These are phyloP conservation scores for Oryza brachyantha DNA, from an alignment of 176 grass and related monocot species.

Conservation along the genomic window DNA sequence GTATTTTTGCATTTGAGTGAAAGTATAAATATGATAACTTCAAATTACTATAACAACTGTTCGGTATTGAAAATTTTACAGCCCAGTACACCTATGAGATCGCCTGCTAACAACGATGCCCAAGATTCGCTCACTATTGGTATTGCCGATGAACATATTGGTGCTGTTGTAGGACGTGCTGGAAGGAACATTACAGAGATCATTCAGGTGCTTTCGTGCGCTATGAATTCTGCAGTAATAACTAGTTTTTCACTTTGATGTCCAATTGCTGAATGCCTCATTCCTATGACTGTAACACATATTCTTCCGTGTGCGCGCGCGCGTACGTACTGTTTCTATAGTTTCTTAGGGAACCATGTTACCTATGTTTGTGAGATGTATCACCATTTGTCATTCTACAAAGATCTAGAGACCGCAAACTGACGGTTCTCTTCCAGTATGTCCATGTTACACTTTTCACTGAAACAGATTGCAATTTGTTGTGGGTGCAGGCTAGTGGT, in stretches of 20 bases:
- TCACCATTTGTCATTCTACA: neutral
- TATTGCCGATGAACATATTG: slow-evolving; percentile 88
- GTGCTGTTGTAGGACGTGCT: slow-evolving; percentile 74
- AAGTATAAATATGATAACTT: neutral
- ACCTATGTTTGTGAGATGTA: neutral
- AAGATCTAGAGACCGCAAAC: neutral
- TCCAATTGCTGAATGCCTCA: neutral
- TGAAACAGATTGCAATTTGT: neutral
- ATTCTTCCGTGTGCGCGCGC: too few species aligned
- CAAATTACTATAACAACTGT: neutral
- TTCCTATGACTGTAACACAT: neutral
- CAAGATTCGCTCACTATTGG: slow-evolving; percentile 69
- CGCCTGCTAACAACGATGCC: slow-evolving; percentile 43
- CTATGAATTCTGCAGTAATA: neutral
- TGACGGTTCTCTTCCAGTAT: neutral
- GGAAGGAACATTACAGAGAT: slow-evolving; percentile 94
- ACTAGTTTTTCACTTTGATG: neutral
- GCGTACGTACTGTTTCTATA: neutral
- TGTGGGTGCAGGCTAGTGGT: slow-evolving; percentile 61
- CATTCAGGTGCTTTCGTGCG: slow-evolving; percentile 50
- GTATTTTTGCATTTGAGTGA: neutral
- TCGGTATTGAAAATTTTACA: slow-evolving; percentile 29
- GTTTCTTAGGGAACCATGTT: neutral
- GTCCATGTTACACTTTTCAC: neutral
- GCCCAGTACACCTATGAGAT: slow-evolving; percentile 44